Evolutionary conservation across 2,329 filamentous ascomycete genomes (phyloP).

Genomic region (Aspergillus versicolor): DNA sequence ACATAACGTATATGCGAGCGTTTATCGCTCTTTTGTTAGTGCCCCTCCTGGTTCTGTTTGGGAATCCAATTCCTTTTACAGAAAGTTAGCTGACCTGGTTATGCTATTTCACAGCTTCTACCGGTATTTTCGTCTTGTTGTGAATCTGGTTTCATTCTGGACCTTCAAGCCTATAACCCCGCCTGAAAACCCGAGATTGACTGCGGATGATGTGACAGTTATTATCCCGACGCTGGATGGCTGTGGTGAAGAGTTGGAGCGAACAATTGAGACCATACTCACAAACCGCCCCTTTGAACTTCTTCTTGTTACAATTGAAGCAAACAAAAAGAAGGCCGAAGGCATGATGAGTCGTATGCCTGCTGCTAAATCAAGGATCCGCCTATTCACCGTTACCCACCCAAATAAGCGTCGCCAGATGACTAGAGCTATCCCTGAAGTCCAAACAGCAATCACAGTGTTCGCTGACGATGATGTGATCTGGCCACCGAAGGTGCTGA

Average conservation of each 20-base stretch:
- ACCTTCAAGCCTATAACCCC: slow-evolving; percentile 81
- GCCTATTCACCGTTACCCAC: slow-evolving; percentile 74
- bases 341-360: slow-evolving; percentile 57
- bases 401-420: slow-evolving; percentile 96
- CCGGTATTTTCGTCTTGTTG: slow-evolving; percentile 80
- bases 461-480: slow-evolving; percentile 96
- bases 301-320: slow-evolving; percentile 82
- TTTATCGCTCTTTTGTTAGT: slow-evolving; percentile 46
- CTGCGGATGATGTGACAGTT: slow-evolving; percentile 82
- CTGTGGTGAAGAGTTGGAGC: slow-evolving; percentile 76
- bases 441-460: slow-evolving; percentile 79
- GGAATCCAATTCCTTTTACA: slow-evolving; percentile 5
- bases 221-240: slow-evolving; percentile 92
- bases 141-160: slow-evolving; percentile 85
- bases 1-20: slow-evolving; percentile 39
- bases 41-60: slow-evolving; percentile 8
- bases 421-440: slow-evolving; percentile 82
- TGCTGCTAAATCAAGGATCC: slow-evolving; percentile 64
- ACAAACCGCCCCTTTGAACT: slow-evolving; percentile 63
- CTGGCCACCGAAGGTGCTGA: slow-evolving; percentile 81
- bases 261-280: slow-evolving; percentile 66
- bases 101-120: slow-evolving; percentile 62
- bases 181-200: slow-evolving; percentile 76
- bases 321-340: slow-evolving; percentile 69
- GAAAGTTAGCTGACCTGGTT: slow-evolving; percentile 10